These are phyloP conservation scores for Apiotrichum gracile DNA, from an alignment of 1,284 basidiomycete genomes.

Conservation along the genomic window DNA sequence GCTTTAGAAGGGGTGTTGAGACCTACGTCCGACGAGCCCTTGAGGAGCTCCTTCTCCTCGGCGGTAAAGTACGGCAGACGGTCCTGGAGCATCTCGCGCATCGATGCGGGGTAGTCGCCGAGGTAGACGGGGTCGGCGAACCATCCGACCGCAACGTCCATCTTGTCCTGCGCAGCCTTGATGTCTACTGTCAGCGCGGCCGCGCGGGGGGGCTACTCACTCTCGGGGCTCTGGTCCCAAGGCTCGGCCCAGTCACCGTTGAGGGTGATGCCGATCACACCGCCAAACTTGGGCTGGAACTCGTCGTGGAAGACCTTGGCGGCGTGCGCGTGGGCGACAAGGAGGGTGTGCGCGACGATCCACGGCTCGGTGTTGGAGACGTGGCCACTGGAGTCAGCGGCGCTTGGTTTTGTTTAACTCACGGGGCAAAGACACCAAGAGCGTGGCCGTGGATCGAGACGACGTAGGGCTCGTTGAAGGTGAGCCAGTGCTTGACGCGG, in stretches of 20 bases:
- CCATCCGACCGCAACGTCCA: slow-evolving; percentile 58
- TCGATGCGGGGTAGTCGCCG: slow-evolving; percentile 61
- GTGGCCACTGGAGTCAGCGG: slow-evolving; percentile 37
- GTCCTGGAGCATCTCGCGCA: slow-evolving; percentile 58
- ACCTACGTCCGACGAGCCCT: slow-evolving; percentile 39
- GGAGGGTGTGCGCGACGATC: slow-evolving; percentile 64
- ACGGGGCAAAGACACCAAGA: slow-evolving; percentile 14
- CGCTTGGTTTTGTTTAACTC: not conserved
- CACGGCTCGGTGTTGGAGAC: slow-evolving; percentile 64
- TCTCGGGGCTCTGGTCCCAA: slow-evolving; percentile 59
- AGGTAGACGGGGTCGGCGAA: slow-evolving; percentile 63
- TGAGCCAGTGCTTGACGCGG: slow-evolving; percentile 64
- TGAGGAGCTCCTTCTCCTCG: slow-evolving; percentile 59
- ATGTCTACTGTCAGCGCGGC: slow-evolving; percentile 49
- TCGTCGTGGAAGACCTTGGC: slow-evolving; percentile 60
- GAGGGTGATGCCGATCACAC: slow-evolving; percentile 64
- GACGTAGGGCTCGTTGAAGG: slow-evolving; percentile 67
- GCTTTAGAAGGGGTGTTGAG: too few relatives aligned
- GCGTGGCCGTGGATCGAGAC: slow-evolving; percentile 61
- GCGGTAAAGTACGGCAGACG: slow-evolving; percentile 61
- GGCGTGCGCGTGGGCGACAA: slow-evolving; percentile 63
- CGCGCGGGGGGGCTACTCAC: slow-evolving; percentile 50
- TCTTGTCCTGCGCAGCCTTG: slow-evolving; percentile 59
- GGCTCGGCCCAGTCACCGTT: slow-evolving; percentile 67
- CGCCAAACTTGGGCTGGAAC: slow-evolving; percentile 50